These are phyloP conservation scores for Phoma sp. DNA, from an alignment of 2,329 filamentous ascomycete species.

Conservation along the genomic window DNA sequence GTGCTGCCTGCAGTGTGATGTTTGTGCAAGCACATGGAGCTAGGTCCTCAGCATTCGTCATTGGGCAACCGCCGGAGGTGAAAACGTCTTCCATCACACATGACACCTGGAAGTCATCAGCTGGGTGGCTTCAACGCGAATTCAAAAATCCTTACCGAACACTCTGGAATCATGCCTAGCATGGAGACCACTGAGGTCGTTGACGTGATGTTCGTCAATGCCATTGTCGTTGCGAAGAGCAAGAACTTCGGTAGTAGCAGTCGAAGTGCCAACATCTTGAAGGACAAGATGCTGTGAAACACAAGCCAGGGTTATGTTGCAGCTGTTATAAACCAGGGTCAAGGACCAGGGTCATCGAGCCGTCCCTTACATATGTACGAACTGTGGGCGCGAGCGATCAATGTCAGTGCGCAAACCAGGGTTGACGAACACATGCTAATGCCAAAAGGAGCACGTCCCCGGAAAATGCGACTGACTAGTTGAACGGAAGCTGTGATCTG, in stretches of 20 bases:
- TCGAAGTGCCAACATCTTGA: not conserved
- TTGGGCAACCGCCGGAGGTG: slow-evolving; percentile 14
- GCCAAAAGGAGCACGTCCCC: not conserved
- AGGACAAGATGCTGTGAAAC: not conserved
- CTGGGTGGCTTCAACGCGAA: not conserved
- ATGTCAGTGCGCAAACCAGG: not conserved
- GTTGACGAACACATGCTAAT: not conserved
- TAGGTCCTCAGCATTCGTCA: slow-evolving; percentile 18
- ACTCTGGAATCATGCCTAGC: slow-evolving; percentile 20
- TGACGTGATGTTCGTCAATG: not conserved
- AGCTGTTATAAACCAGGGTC: not conserved
- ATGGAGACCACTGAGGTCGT: slow-evolving; percentile 17
- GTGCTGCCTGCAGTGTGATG: slow-evolving; percentile 10
- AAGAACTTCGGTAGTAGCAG: not conserved
- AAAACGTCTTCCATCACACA: slow-evolving; percentile 22
- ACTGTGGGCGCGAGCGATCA: not conserved
- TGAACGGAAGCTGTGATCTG: not conserved
- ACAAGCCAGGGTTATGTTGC: not conserved
- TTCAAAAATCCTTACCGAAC: slow-evolving; percentile 9
- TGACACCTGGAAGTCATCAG: slow-evolving; percentile 6
- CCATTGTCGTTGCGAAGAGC: slow-evolving; percentile 1
- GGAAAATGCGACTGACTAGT: not conserved
- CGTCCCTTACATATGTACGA: slow-evolving; percentile 6
- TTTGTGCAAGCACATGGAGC: slow-evolving; percentile 19
- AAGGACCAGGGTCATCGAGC: not conserved